These are phyloP conservation scores for Cicer judaicum DNA, from an alignment of 306 rosid genomes.

Conservation along the genomic window DNA sequence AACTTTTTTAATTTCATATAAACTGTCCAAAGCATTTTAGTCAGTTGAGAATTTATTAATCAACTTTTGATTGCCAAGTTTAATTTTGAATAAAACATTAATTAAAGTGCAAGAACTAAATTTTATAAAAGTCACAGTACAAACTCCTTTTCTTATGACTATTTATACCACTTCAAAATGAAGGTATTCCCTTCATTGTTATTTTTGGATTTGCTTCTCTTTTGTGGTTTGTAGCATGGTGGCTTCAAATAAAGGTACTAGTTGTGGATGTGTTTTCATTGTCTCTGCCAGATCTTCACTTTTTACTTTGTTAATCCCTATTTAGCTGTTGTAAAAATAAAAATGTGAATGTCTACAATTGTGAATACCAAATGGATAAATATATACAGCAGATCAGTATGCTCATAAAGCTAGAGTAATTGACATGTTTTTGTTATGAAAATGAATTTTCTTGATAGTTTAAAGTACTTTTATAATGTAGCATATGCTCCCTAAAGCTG, in stretches of 20 bases:
- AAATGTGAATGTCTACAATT: not conserved
- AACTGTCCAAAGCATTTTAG: too few species aligned
- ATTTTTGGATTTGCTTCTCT: slow-evolving; percentile 62
- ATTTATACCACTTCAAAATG: slow-evolving; percentile 50
- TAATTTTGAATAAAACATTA: too few species aligned
- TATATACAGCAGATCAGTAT: not conserved
- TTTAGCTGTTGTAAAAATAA: slow-evolving; percentile 41
- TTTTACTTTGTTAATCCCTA: slow-evolving; percentile 38
- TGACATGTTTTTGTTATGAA: not conserved
- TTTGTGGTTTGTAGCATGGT: slow-evolving; percentile 55
- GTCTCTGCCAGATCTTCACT: slow-evolving; percentile 67
- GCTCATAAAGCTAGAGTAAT: not conserved
- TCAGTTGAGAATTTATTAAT: too few species aligned
- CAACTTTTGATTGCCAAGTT: too few species aligned
- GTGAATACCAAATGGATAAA: not conserved
- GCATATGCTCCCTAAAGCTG: slow-evolving; percentile 38
- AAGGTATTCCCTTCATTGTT: slow-evolving; percentile 56
- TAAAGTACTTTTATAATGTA: slow-evolving; percentile 19
- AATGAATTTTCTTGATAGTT: slow-evolving; percentile 19
- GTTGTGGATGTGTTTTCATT: slow-evolving; percentile 27
- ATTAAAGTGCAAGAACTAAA: too few species aligned
- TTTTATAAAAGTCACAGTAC: too few species aligned
- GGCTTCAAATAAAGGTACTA: slow-evolving; percentile 74
- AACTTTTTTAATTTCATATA: too few species aligned
- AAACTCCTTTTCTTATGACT: too few species aligned